Base-by-base conservation (phyloP, 192 early-diverging fungal species). In the Coemansia aciculifera region DNA sequence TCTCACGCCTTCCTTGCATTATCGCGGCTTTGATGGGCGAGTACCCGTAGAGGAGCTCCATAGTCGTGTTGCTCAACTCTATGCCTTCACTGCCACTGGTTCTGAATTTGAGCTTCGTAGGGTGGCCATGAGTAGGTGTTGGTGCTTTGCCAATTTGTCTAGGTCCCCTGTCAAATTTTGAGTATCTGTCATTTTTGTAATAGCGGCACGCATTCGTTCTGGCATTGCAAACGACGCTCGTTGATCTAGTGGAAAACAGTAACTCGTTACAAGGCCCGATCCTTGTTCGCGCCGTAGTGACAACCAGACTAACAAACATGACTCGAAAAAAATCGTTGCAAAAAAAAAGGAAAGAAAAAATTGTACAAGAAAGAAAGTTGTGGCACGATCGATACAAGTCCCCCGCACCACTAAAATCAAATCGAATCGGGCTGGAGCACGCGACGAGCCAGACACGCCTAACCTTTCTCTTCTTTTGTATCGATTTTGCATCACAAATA, bases 21-120 rank as follows among this genome's bases (percentile, higher is more conserved):
- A 81, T 23, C 11, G 71, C 79, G 1, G 79, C 73, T 64, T 56
- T 7, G 34, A 73, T 57, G 0, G 79, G 60, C n/a, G 63, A 29
- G 5, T 67, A 11, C 10, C 79, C 79, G 39, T 67, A 76, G n/a
- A 81, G n/a, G 7, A 76, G 71, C 66, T 81, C 79, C 54, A 54
- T 54, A 3, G 27, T 54, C 24, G 51, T 54, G 51, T 54, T 54
- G 12, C 11, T 54, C 23, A 54, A 3, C 27, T 54, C 51, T 54
- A 54, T 54, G 51, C 51, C 51, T 10, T 23, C 12, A 24, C 51
- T 54, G 8, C 51, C 51, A 8, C 10, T 29, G 24, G 24, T 54
- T 13, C 51, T 27, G 51, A 54, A 54, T 29, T 54, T 54, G 51
- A 54, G 51, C 51, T 54, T 54, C 12, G 8, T 3, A 10, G 51